These are phyloP conservation scores for Petunia hybrid DNA, from an alignment of 305 asterid genomes.

Conservation along the genomic window DNA sequence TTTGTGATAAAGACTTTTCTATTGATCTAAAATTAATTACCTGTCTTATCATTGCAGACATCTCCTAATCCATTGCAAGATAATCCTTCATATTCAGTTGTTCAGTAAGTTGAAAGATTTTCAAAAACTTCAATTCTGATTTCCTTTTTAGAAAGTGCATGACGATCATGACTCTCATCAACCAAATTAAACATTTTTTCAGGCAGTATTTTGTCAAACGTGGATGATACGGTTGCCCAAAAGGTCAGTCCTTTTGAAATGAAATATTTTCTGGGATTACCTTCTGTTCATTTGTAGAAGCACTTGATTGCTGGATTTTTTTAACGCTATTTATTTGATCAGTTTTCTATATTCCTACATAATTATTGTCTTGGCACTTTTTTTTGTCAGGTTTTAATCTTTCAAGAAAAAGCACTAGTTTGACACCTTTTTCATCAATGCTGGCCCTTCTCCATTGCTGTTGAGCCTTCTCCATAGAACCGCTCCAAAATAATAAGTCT, in stretches of 20 bases:
- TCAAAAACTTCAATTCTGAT: not conserved
- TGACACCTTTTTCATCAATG: too few species aligned
- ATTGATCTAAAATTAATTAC: constrained; percentile 4
- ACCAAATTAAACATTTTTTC: constrained; percentile 29
- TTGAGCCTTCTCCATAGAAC: too few species aligned
- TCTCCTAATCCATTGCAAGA: constrained; percentile 82
- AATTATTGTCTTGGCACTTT: too few species aligned
- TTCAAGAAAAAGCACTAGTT: too few species aligned
- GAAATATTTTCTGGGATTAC: not conserved
- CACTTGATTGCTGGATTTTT: not conserved
- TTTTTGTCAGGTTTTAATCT: too few species aligned
- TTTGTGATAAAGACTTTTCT: not conserved
- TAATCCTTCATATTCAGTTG: constrained; percentile 86
- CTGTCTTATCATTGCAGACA: constrained; percentile 51
- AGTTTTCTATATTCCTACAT: too few species aligned
- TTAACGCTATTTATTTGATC: too few species aligned
- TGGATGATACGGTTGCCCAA: constrained; percentile 76
- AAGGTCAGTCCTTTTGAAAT: constrained; percentile 54
- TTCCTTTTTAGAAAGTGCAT: not conserved
- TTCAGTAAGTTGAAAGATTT: constrained; percentile 54
- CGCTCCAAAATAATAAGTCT: too few species aligned
- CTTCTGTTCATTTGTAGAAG: constrained; percentile 17
- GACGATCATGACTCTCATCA: not conserved
- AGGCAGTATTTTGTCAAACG: constrained; percentile 89
- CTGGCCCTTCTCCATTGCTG: too few species aligned